Evolutionary conservation across 75 land plant genomes (phyloP).

Genomic region (Cryptomeria japonica): DNA sequence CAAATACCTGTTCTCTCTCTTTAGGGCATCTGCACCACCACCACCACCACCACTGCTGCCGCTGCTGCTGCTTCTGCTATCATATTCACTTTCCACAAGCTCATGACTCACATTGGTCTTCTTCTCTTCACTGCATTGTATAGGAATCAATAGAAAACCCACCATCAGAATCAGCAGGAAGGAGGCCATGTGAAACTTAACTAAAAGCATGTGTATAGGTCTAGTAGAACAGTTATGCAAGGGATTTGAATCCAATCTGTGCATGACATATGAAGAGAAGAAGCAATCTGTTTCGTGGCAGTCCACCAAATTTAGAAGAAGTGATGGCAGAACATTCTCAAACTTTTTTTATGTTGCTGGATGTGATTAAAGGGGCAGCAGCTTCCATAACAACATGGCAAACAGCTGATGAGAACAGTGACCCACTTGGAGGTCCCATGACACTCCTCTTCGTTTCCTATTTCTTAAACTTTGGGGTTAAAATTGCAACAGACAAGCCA

Average conservation of each 20-base stretch:
- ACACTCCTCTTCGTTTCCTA: background rate
- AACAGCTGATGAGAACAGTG: background rate
- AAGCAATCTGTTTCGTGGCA: background rate
- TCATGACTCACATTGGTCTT: background rate
- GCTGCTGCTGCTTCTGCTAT: background rate
- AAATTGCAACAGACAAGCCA: background rate
- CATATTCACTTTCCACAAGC: background rate
- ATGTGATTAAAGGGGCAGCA: background rate
- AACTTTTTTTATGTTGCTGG: background rate
- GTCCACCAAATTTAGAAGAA: constrained; percentile 4
- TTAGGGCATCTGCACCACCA: background rate
- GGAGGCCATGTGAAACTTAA: constrained; percentile 11
- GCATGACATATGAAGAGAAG: background rate
- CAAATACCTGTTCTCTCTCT: too few species aligned
- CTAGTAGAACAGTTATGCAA: background rate
- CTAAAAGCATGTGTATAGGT: background rate
- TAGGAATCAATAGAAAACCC: background rate
- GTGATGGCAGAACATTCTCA: background rate
- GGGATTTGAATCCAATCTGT: background rate
- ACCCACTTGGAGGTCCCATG: constrained; percentile 6
- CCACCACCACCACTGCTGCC: background rate
- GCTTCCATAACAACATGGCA: constrained; percentile 9
- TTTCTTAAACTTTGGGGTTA: background rate
- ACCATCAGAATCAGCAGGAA: background rate
- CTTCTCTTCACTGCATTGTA: background rate